Conservation (phyloP, 257 asterid species). For the Paraleonurus japonicus region DNA sequence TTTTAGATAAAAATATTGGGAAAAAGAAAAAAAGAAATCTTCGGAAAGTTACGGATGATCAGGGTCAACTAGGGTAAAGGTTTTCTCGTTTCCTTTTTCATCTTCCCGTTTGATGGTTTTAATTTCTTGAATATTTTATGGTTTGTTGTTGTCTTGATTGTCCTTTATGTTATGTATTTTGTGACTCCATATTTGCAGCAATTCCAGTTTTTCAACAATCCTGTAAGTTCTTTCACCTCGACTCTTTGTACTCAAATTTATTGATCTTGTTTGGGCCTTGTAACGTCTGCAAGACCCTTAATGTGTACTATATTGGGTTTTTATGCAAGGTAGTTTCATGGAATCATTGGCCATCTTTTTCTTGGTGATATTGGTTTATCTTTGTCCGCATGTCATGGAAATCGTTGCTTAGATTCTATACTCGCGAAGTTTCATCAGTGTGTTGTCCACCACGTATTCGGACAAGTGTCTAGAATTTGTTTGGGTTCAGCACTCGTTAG, state of each 20-base stretch:
- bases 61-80: slow-evolving; percentile 26
- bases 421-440: background rate
- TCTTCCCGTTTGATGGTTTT: slow-evolving; percentile 31
- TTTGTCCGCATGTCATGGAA: background rate
- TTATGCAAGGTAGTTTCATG: background rate
- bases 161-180: slow-evolving; percentile 28
- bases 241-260: background rate
- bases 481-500: background rate
- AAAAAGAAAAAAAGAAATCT: background rate
- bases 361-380: background rate
- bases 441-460: background rate
- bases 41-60: slow-evolving; percentile 22
- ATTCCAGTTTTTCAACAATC: slow-evolving; percentile 12
- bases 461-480: background rate
- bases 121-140: slow-evolving; percentile 31
- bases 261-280: background rate
- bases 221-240: background rate
- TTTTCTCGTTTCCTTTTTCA: slow-evolving; percentile 21
- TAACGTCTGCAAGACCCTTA: background rate
- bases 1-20: background rate
- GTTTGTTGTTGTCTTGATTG: slow-evolving; percentile 29
- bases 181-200: slow-evolving; percentile 27
- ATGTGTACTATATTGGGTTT: background rate
- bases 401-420: background rate
- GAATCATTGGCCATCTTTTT: background rate